Evolutionary conservation across 2,329 filamentous ascomycete genomes (phyloP).

Genomic region (Talaromyces marneffei): DNA sequence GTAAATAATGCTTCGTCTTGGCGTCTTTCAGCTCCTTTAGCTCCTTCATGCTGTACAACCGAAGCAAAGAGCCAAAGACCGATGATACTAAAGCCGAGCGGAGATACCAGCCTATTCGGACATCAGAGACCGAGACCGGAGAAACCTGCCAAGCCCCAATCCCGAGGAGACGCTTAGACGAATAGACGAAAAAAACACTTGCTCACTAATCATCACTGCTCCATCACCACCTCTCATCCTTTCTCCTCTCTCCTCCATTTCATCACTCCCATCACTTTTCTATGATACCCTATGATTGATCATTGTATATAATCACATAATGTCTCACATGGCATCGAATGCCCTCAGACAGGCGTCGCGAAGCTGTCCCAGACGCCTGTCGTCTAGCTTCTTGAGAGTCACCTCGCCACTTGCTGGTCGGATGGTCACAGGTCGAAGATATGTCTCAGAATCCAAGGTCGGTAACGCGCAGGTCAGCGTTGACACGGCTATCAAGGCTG

Average conservation of each 20-base stretch:
- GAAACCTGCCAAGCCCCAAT: slow-evolving; percentile 9
- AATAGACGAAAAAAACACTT: not conserved
- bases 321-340: slow-evolving; percentile 62
- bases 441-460: slow-evolving; percentile 78
- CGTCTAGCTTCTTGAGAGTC: slow-evolving; percentile 36
- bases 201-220: slow-evolving; percentile 15
- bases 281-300: slow-evolving; percentile 22
- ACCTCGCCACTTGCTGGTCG: slow-evolving; percentile 36
- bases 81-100: not conserved
- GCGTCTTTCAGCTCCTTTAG: not conserved
- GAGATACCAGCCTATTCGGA: not conserved
- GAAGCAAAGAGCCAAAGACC: not conserved
- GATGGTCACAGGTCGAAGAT: slow-evolving; percentile 51
- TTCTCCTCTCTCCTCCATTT: not conserved
- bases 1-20: not conserved
- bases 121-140: not conserved
- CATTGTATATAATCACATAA: slow-evolving; percentile 31
- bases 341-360: slow-evolving; percentile 65
- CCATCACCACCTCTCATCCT: not conserved
- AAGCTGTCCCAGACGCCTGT: slow-evolving; percentile 45
- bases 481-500: slow-evolving; percentile 77
- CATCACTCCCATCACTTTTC: slow-evolving; percentile 12
- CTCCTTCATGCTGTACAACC: not conserved
- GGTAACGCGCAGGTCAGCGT: slow-evolving; percentile 65
- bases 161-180: not conserved